Conservation (phyloP, 2,329 filamentous ascomycete species). For the Xylaria digitata region DNA sequence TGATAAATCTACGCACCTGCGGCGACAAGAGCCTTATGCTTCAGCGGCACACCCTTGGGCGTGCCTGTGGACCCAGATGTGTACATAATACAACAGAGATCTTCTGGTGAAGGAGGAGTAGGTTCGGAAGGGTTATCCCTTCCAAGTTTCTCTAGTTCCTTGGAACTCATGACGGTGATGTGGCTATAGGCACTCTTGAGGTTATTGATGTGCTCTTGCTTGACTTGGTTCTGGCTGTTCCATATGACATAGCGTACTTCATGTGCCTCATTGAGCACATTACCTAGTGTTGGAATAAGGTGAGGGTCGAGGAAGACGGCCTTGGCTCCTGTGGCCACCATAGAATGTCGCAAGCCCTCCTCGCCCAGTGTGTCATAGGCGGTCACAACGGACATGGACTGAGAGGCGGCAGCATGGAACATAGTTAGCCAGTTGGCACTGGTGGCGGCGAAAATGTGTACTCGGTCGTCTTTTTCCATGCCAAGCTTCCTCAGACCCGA, state of each 20-base stretch:
- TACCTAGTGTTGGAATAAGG: slow-evolving; percentile 68
- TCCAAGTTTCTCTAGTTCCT: slow-evolving; percentile 63
- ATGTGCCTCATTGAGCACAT: slow-evolving; percentile 64
- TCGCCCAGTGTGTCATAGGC: slow-evolving; percentile 82
- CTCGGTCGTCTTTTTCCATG: slow-evolving; percentile 72
- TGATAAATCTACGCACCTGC: slow-evolving; percentile 65
- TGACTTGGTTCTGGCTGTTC: slow-evolving; percentile 65
- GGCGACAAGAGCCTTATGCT: slow-evolving; percentile 79
- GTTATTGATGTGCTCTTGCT: slow-evolving; percentile 62
- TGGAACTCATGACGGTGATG: slow-evolving; percentile 61
- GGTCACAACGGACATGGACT: slow-evolving; percentile 83
- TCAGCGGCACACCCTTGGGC: slow-evolving; percentile 83
- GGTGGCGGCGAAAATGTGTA: slow-evolving; percentile 86
- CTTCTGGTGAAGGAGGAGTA: slow-evolving; percentile 75
- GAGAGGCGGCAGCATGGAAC: slow-evolving; percentile 69
- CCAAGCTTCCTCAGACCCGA: slow-evolving; percentile 79
- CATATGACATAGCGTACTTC: slow-evolving; percentile 65
- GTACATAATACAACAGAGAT: slow-evolving; percentile 78
- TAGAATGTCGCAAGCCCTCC: slow-evolving; percentile 76
- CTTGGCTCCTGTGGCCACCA: slow-evolving; percentile 75
- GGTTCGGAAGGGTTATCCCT: slow-evolving; percentile 74
- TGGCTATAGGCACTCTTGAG: slow-evolving; percentile 62
- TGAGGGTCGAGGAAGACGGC: slow-evolving; percentile 81
- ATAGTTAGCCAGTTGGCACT: slow-evolving; percentile 64
- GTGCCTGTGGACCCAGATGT: slow-evolving; percentile 86